A percentile compares a stretch with the other conserved stretches of the same genome.
These are phyloP conservation scores for Carnegiea gigantea DNA, from an alignment of 179 eudicot genomes.

Conservation along the genomic window DNA sequence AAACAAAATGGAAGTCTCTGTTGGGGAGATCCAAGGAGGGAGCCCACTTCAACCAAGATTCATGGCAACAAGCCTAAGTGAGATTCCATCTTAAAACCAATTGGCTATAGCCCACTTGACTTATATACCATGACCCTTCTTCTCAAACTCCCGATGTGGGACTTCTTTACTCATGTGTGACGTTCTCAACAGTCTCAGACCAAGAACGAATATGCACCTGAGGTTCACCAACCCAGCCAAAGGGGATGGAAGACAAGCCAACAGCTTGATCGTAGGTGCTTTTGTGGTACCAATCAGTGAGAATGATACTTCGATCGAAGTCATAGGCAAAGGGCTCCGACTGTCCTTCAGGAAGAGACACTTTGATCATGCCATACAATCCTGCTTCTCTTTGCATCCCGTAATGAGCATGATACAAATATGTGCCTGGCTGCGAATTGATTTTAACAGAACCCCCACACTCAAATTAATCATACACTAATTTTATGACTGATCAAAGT, in stretches of 20 bases:
- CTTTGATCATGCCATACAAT: constrained; percentile 59
- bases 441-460: neutral
- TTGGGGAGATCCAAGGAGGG: no score
- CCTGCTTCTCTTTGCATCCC: constrained; percentile 85
- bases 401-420: constrained; percentile 80
- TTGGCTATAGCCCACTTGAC: no score
- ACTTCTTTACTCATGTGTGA: no score
- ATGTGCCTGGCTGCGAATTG: constrained; percentile 67
- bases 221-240: constrained; percentile 86
- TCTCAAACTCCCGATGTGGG: no score
- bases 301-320: constrained; percentile 58
- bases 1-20: no score
- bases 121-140: no score
- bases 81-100: no score
- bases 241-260: constrained; percentile 63
- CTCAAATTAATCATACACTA: neutral
- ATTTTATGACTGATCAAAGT: neutral
- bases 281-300: constrained; percentile 81
- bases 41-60: no score
- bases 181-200: no score
- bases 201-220: constrained; percentile 39
- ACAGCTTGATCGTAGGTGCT: constrained; percentile 60
- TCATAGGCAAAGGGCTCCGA: constrained; percentile 73
- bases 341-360: constrained; percentile 50
- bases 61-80: no score